phyloP scores from a whole-genome alignment of 2,329 filamentous ascomycete genomes.

The Metarhizium album region DNA sequence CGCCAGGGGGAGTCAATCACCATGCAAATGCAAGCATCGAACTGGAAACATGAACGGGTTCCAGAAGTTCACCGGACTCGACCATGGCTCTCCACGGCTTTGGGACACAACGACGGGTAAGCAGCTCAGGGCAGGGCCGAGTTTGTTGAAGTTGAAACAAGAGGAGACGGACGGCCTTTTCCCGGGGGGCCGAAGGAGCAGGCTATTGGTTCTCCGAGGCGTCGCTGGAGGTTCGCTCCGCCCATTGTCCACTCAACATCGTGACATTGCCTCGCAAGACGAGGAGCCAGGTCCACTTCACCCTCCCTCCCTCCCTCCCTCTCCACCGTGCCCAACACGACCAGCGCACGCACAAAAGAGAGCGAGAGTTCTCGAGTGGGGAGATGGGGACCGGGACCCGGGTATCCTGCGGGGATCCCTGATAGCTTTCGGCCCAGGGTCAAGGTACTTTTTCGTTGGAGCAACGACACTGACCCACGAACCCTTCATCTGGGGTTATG shows the following conservation, averaged over 20 bases:
- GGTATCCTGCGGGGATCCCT: neutral
- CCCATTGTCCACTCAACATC: neutral
- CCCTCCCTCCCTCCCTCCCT: neutral
- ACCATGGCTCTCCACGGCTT: too few relatives aligned
- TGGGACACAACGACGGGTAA: too few relatives aligned
- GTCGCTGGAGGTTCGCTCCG: neutral
- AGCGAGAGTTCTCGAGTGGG: neutral
- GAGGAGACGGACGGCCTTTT: neutral
- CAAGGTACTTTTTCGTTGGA: too few relatives aligned
- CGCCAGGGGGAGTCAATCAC: neutral
- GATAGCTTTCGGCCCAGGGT: neutral
- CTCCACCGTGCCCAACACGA: neutral
- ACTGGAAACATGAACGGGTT: neutral
- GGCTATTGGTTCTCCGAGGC: neutral
- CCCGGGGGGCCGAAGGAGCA: neutral
- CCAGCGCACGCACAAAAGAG: neutral
- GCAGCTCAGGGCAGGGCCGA: neutral
- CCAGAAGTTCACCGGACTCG: too few relatives aligned
- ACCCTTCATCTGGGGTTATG: too few relatives aligned
- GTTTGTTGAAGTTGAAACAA: neutral
- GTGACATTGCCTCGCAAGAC: neutral
- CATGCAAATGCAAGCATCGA: too few relatives aligned
- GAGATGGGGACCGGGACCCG: too few relatives aligned
- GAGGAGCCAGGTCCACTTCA: neutral
- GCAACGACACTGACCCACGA: too few relatives aligned